Base-by-base conservation (phyloP, 2,329 filamentous ascomycete genomes). In the Trichothecium sympodiale region DNA sequence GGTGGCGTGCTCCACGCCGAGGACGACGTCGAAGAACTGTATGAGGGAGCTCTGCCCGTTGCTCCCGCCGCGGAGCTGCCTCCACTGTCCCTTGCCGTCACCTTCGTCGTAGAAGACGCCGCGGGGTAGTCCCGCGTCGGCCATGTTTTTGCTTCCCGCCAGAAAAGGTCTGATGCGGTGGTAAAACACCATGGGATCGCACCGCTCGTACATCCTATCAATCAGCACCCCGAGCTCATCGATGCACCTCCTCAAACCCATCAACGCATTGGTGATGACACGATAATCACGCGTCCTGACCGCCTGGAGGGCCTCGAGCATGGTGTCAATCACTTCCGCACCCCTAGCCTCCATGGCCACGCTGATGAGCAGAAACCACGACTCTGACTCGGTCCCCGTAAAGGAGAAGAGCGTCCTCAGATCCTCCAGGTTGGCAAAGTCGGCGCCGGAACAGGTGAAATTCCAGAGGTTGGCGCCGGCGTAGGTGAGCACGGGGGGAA, bases 21-120 rank as follows among this genome's bases (percentile, higher is more conserved):
- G 69, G 0, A 87, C 74, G 12, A 93, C 71, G 53, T 96, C 89
- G 56, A 94, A 86, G 62, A 94, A 91, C 50, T 95, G 87, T 40
- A 96, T 87, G 29, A 94, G 66, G 1, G 85, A 93, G 56, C 83
- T 89, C 57, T 96, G 89, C 0, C 88, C 89, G 50, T 95, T 95
- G 55, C 84, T 93, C 4, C 89, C 89, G 14, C 89, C 89, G n/a
- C 83, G 75, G 39, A 83, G 81, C 46, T 89, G 79, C 14, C 78
- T 69, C 69, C 86, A 94, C 26, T 71, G 61, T 0, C 77, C 73
- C 12, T 65, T 64, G 2, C 77, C 79, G 3, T 74, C 65, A 1
- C 78, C 82, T 38, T 83, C 73, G 45, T 94, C 85, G 52, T 94
- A 94, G 36, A 88, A 76, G 5, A 96, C 77, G 0, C 89, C 89